A percentile compares a stretch with the other conserved stretches of the same genome.
Conservation (phyloP, 495 filamentous ascomycete genomes). For the Podospora pseudopauciseta region DNA sequence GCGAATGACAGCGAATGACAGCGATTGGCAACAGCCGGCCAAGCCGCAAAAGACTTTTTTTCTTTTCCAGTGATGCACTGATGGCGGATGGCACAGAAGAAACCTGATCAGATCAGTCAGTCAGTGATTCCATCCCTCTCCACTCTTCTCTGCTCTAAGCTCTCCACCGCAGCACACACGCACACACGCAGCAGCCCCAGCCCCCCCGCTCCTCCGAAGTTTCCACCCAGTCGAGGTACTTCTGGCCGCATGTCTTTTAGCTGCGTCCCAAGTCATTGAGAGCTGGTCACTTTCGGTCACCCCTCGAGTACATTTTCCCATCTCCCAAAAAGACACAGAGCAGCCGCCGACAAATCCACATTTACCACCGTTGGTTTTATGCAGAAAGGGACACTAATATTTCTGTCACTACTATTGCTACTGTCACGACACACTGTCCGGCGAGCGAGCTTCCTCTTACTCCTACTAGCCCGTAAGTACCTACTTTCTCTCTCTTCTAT, state of each 20-base stretch:
- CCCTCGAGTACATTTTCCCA: constrained; percentile 18
- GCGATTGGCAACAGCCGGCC: constrained; percentile 1
- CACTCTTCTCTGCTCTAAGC: constrained; percentile 18
- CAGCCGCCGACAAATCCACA: constrained; percentile 20
- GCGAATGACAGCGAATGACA: background rate
- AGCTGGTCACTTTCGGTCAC: constrained; percentile 30
- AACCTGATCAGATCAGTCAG: constrained; percentile 25
- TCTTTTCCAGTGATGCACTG: background rate
- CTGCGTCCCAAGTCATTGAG: constrained; percentile 26
- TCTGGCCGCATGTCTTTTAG: constrained; percentile 25
- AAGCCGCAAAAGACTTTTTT: background rate
- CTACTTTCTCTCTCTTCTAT: constrained; percentile 8
- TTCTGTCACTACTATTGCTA: background rate
- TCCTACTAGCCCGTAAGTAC: constrained; percentile 26
- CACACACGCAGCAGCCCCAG: constrained; percentile 10
- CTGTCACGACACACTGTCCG: constrained; percentile 7
- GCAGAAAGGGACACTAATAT: constrained; percentile 14
- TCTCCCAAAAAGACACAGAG: constrained; percentile 12
- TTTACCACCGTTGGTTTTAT: constrained; percentile 25
- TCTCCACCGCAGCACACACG: constrained; percentile 12
- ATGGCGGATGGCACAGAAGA: constrained; percentile 14
- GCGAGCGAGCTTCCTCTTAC: background rate
- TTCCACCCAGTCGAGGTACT: constrained; percentile 28
- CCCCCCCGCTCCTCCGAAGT: constrained; percentile 20
- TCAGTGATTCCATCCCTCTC: background rate